These are phyloP conservation scores for Rhododendron ferrugineum DNA, from an alignment of 148 eudicot genomes.

Conservation along the genomic window DNA sequence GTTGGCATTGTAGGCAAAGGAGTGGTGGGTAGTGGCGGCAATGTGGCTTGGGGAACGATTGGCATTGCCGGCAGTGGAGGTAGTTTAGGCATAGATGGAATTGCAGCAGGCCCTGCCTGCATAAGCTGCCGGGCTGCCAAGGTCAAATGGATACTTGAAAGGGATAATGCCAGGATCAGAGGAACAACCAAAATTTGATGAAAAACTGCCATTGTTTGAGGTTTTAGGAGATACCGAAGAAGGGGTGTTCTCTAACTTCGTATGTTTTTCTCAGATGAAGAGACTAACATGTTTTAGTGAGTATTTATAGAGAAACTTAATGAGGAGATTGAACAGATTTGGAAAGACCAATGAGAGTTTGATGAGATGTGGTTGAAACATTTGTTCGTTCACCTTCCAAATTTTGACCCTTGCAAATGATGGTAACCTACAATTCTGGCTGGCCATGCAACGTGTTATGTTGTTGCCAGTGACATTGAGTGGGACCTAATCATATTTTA, in stretches of 20 bases:
- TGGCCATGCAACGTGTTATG: neutral
- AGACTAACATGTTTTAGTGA: neutral
- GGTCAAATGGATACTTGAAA: slow-evolving; percentile 4
- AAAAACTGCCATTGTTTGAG: neutral
- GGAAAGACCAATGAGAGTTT: neutral
- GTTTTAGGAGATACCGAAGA: neutral
- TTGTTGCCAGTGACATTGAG: neutral
- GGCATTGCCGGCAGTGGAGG: slow-evolving; percentile 19
- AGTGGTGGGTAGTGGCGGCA: slow-evolving; percentile 5
- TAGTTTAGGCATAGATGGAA: slow-evolving; percentile 9
- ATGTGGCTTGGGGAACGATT: slow-evolving; percentile 2
- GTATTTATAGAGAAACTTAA: neutral
- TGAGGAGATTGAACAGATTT: neutral
- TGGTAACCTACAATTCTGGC: neutral
- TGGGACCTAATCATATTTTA: neutral
- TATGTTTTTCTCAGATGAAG: neutral
- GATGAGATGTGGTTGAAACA: slow-evolving; percentile 6
- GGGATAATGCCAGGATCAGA: neutral
- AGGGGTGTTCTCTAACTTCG: neutral
- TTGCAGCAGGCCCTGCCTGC: slow-evolving; percentile 6
- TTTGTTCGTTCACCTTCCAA: neutral
- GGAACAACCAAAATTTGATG: neutral
- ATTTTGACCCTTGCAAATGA: neutral
- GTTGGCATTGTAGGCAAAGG: neutral
- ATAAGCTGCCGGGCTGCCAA: slow-evolving; percentile 8